phyloP scores from a whole-genome alignment of 805 yeast species.

The Candida sanyiensis region DNA sequence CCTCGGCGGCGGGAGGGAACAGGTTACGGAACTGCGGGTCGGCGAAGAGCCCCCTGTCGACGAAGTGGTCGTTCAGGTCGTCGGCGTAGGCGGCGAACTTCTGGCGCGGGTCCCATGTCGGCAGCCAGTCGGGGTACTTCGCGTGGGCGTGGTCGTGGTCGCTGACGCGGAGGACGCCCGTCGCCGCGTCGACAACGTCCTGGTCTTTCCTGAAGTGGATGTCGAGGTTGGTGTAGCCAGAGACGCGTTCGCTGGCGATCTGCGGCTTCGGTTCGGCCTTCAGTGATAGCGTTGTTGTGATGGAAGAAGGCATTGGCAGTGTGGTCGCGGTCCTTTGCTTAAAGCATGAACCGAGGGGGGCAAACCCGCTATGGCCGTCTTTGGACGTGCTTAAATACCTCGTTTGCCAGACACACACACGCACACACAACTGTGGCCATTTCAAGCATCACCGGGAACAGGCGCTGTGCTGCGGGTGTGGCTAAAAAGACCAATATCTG shows the following conservation, averaged over 20 bases:
- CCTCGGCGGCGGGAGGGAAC: constrained; percentile 39
- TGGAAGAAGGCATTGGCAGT: too few species aligned
- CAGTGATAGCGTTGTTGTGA: too few species aligned
- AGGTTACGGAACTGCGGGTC: constrained; percentile 50
- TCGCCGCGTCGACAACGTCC: constrained; percentile 39
- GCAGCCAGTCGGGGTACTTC: constrained; percentile 52
- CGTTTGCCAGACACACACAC: too few species aligned
- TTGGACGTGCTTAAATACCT: too few species aligned
- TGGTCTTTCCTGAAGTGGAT: constrained; percentile 47
- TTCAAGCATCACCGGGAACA: too few species aligned
- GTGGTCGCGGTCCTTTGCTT: too few species aligned
- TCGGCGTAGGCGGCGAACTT: constrained; percentile 43
- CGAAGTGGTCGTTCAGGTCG: constrained; percentile 41
- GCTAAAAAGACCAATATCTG: too few species aligned
- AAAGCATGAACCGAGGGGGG: too few species aligned
- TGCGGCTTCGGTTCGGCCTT: too few species aligned
- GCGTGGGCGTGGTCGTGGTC: constrained; percentile 33
- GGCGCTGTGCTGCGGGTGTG: too few species aligned
- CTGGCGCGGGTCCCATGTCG: constrained; percentile 62
- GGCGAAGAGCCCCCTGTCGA: constrained; percentile 65
- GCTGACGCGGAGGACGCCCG: constrained; percentile 43
- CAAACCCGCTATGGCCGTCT: too few species aligned
- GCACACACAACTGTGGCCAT: too few species aligned
- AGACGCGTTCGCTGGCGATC: constrained; percentile 6
- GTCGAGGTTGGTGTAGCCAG: constrained; percentile 24